A percentile compares a stretch with the other conserved stretches of the same genome.
These are phyloP conservation scores for Monosporozyma siamensis DNA, from an alignment of 805 yeast genomes.

Conservation along the genomic window DNA sequence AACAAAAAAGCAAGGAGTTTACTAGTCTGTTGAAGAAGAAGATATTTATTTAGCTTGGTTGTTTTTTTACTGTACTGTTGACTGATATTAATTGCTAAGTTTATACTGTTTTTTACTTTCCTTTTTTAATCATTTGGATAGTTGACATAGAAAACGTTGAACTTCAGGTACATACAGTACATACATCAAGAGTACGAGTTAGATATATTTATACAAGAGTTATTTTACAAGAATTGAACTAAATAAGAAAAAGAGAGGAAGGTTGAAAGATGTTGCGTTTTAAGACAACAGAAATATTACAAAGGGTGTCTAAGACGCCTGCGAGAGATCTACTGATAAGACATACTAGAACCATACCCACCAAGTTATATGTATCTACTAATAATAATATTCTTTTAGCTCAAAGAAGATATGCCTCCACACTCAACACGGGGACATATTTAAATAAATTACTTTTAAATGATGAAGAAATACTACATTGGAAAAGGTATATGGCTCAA, in stretches of 20 bases:
- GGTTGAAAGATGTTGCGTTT: background rate
- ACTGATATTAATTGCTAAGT: too few species aligned
- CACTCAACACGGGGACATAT: constrained; percentile 1
- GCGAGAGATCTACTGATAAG: background rate
- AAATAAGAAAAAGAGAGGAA: background rate
- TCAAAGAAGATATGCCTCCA: constrained; percentile 1
- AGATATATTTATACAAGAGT: too few species aligned
- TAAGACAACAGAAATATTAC: background rate
- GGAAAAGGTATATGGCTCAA: constrained; percentile 1
- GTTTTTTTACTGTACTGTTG: too few species aligned
- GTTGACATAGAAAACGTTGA: too few species aligned
- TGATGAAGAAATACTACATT: constrained; percentile 1
- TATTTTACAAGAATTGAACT: background rate
- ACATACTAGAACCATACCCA: background rate
- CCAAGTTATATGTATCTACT: background rate
- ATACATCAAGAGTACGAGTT: too few species aligned
- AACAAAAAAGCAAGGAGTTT: too few species aligned
- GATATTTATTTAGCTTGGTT: too few species aligned
- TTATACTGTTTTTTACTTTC: too few species aligned
- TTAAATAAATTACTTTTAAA: background rate
- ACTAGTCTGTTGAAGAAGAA: too few species aligned
- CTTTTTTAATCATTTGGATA: too few species aligned
- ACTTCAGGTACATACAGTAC: too few species aligned
- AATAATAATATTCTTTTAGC: background rate
- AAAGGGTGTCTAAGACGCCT: background rate